Base-by-base conservation (phyloP, 73 alveolate species). In the Stentor roeselii region DNA sequence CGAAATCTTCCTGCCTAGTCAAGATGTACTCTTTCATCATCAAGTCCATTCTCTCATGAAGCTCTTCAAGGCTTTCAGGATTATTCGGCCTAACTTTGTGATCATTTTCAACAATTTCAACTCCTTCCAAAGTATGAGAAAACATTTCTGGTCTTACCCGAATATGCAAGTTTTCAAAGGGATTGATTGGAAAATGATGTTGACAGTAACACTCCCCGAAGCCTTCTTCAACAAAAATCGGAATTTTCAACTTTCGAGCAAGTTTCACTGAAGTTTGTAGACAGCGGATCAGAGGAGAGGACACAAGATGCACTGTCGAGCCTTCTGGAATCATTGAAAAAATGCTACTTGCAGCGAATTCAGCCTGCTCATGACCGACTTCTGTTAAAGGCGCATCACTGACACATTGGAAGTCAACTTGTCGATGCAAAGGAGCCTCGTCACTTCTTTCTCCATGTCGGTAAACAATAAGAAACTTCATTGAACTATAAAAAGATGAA, bases 401-500 rank as follows among this genome's bases (percentile, higher is more conserved):
- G 14, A 21, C 41, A 67, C 80, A 67, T 21, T 21, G 37, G 80
- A 67, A 67, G 27, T 67, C 80, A 67, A 67, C 41, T 67, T 32
- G 37, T 34, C 80, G 37, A 30, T 36, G 41, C 11, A 30, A 36
- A 21, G 80, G 80, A 0, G 80, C 80, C 34, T 67, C 80, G 34
- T 67, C 80, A 34, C 42, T 2, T 30, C 80, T n/a, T 67, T 67
- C 80, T n/a, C 80, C 80, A 67, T 67, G 80, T 67, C 80, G 67
- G 67, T 50, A 50, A 50, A 50, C 67, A 50, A 50, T 50, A 6
- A 50, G 67, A 50, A 11, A 50, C 21, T 50, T 50, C 67, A 50
- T 50, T n/a, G n/a, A n/a, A n/a, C n/a, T n/a, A n/a, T n/a, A n/a
- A n/a, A n/a, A n/a, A n/a, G n/a, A n/a, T n/a, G n/a, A n/a, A n/a